These are phyloP conservation scores for Podaxis sp. DNA, from an alignment of 768 basidiomycete species.

Conservation along the genomic window DNA sequence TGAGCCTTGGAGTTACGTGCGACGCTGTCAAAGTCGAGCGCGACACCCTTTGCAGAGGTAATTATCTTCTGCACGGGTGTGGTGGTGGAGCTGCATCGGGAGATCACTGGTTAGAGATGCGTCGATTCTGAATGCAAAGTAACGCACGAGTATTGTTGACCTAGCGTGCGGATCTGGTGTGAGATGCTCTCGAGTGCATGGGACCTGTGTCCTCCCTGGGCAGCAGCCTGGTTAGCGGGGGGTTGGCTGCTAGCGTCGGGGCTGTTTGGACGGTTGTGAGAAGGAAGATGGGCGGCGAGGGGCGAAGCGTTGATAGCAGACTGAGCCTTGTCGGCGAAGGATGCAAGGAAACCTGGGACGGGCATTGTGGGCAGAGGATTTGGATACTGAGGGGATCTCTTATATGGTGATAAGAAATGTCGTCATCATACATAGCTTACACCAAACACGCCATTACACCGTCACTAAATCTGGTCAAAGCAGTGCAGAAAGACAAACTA, in stretches of 20 bases:
- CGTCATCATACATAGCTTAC: constrained; percentile 21
- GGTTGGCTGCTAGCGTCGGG: constrained; percentile 38
- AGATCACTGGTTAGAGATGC: constrained; percentile 13
- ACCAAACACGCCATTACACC: constrained; percentile 24
- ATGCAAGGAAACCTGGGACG: constrained; percentile 59
- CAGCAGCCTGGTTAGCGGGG: constrained; percentile 40
- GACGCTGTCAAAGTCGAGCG: constrained; percentile 68
- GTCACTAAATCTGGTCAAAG: constrained; percentile 15
- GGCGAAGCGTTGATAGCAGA: constrained; percentile 63
- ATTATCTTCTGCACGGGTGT: constrained; percentile 76
- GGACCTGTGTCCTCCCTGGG: constrained; percentile 44
- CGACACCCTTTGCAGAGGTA: constrained; percentile 74
- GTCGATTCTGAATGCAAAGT: background rate
- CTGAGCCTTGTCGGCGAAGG: constrained; percentile 77
- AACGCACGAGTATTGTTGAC: constrained; percentile 71
- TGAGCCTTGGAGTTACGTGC: constrained; percentile 65
- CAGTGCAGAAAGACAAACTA: constrained; percentile 31
- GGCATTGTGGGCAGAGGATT: constrained; percentile 40
- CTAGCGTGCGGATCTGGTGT: constrained; percentile 68
- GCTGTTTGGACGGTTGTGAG: constrained; percentile 28
- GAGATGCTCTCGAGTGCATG: constrained; percentile 62
- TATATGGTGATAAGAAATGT: constrained; percentile 18
- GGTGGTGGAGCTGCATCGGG: constrained; percentile 43
- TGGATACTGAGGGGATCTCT: constrained; percentile 12
- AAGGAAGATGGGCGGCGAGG: constrained; percentile 53